Evolutionary conservation across 1,284 basidiomycete genomes (phyloP).

Genomic region (Mycena sp.): DNA sequence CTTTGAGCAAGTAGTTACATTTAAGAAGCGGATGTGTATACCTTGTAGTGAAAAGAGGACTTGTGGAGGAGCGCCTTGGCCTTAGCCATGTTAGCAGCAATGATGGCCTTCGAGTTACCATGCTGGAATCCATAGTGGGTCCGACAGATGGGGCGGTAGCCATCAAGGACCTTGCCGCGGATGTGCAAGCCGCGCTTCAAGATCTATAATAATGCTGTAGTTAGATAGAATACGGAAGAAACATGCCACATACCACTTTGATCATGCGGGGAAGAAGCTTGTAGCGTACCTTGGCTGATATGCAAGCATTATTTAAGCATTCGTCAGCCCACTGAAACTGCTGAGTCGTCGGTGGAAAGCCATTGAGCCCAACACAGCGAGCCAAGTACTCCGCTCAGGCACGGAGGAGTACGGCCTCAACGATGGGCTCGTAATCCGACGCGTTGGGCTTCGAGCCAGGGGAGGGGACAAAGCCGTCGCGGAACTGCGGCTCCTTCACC

Average conservation of each 20-base stretch:
- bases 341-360: neutral
- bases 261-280: neutral
- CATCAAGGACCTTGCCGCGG: conserved; percentile 13
- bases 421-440: conserved; percentile 1
- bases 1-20: neutral
- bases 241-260: conserved; percentile 4
- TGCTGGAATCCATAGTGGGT: conserved; percentile 4
- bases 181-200: neutral
- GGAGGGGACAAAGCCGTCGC: neutral
- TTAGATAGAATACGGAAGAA: neutral
- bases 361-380: neutral
- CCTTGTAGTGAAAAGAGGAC: conserved; percentile 9
- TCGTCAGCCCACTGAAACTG: neutral
- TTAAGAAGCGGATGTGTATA: neutral
- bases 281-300: neutral
- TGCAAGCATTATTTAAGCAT: neutral
- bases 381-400: neutral
- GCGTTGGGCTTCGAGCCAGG: conserved; percentile 2
- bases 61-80: neutral
- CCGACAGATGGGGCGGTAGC: neutral
- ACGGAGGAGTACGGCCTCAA: neutral
- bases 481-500: neutral
- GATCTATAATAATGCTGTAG: neutral
- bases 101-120: neutral
- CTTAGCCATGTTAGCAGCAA: neutral